phyloP scores from a whole-genome alignment of 2,329 filamentous ascomycete genomes.

The Blastomyces gilchristii region DNA sequence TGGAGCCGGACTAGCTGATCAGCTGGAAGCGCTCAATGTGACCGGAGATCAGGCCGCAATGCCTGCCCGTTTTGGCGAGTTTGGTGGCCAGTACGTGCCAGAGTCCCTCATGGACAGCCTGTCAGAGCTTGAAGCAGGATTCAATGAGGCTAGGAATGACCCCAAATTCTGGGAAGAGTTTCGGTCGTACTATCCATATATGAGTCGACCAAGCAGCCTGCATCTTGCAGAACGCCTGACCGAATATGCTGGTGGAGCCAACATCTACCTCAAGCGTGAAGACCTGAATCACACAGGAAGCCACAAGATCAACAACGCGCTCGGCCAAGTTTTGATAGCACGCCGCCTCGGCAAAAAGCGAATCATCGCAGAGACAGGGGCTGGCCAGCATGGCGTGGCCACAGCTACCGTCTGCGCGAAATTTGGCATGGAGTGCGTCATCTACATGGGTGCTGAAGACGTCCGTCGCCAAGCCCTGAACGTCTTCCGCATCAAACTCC shows the following conservation, averaged over 20 bases:
- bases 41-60: conserved; percentile 49
- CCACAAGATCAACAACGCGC: conserved; percentile 98
- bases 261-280: conserved; percentile 96
- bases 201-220: conserved; percentile 85
- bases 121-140: conserved; percentile 78
- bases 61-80: conserved; percentile 84
- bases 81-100: conserved; percentile 93
- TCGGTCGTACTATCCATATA: conserved; percentile 90
- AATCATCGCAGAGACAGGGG: conserved; percentile 96
- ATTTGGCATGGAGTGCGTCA: conserved; percentile 94
- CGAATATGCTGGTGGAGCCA: conserved; percentile 78
- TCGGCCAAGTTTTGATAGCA: conserved; percentile 85
- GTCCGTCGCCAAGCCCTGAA: conserved; percentile 93
- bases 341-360: conserved; percentile 81
- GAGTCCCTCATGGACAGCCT: conserved; percentile 97
- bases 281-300: conserved; percentile 96
- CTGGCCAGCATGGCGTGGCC: conserved; percentile 94
- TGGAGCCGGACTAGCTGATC: conserved; percentile 64
- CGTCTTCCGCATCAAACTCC: conserved; percentile 95
- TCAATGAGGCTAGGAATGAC: conserved; percentile 77
- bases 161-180: conserved; percentile 95
- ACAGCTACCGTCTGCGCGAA: conserved; percentile 96
- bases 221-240: conserved; percentile 84
- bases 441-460: conserved; percentile 98
- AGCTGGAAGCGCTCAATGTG: conserved; percentile 71